Percentiles rank a stretch among this genome's conserved stretches.
phyloP scores from a whole-genome alignment of 345 rosid species.

The Carallia pectinifolia region DNA sequence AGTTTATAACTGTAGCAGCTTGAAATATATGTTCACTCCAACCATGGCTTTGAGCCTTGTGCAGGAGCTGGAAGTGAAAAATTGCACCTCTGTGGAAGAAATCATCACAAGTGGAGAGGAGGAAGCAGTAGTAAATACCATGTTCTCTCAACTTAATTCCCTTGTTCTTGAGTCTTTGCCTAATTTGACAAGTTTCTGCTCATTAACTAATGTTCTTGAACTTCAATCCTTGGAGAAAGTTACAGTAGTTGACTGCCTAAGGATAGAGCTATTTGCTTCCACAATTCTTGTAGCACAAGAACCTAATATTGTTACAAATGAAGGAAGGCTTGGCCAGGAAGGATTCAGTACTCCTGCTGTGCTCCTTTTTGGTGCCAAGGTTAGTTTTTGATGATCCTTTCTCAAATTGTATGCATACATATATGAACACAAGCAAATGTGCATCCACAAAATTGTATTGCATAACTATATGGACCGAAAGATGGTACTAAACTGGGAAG shows the following conservation, averaged over 20 bases:
- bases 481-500: too few species aligned
- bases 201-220: too few species aligned
- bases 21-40: not conserved
- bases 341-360: not conserved
- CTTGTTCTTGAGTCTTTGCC: too few species aligned
- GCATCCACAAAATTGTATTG: not conserved
- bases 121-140: not conserved
- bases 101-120: not conserved
- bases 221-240: too few species aligned
- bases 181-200: too few species aligned
- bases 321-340: not conserved
- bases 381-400: not conserved
- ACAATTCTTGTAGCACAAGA: too few species aligned
- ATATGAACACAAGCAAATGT: too few species aligned
- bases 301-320: not conserved
- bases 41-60: not conserved
- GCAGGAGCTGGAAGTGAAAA: not conserved
- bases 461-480: too few species aligned
- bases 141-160: too few species aligned
- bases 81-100: not conserved
- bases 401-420: not conserved
- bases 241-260: not conserved
- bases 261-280: not conserved
- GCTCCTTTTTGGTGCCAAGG: not conserved
- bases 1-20: slow-evolving; percentile 11